Percentiles rank a stretch among this genome's conserved stretches.
Conservation (phyloP, 345 rosid genomes). For the Kernera saxatilis region DNA sequence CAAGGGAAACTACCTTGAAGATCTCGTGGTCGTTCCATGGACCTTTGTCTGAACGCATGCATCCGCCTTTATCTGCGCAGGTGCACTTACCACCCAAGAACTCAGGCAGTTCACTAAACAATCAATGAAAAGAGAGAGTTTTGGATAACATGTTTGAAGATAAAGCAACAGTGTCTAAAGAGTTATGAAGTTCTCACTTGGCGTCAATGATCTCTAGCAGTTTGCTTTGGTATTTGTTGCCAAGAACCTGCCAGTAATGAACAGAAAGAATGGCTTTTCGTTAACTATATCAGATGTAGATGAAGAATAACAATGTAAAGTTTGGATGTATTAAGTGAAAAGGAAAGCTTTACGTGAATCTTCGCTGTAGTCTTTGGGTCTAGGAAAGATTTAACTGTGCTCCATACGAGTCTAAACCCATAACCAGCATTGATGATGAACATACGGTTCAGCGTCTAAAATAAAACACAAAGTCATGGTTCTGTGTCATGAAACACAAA, state of each 20-base stretch:
- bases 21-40: constrained; percentile 85
- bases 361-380: constrained; percentile 95
- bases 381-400: constrained; percentile 68
- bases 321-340: not conserved
- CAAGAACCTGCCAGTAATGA: constrained; percentile 59
- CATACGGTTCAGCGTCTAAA: constrained; percentile 93
- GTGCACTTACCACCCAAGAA: constrained; percentile 86
- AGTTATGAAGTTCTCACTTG: constrained; percentile 39
- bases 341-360: constrained; percentile 59
- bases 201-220: constrained; percentile 88
- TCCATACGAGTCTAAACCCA: constrained; percentile 91
- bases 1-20: constrained; percentile 40
- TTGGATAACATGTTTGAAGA: not conserved
- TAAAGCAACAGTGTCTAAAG: constrained; percentile 2
- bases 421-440: constrained; percentile 93
- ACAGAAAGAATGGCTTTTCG: not conserved
- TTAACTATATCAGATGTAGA: not conserved
- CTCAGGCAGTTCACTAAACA: constrained; percentile 75
- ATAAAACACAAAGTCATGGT: not conserved
- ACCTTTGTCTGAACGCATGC: constrained; percentile 93
- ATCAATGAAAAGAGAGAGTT: not conserved
- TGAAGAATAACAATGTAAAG: not conserved
- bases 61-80: constrained; percentile 79
- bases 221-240: constrained; percentile 84
- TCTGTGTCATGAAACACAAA: constrained; percentile 2